Percentiles rank a stretch among this genome's conserved stretches.
These are phyloP conservation scores for Phyllachora maydis DNA, from an alignment of 2,329 filamentous ascomycete species.

Conservation along the genomic window DNA sequence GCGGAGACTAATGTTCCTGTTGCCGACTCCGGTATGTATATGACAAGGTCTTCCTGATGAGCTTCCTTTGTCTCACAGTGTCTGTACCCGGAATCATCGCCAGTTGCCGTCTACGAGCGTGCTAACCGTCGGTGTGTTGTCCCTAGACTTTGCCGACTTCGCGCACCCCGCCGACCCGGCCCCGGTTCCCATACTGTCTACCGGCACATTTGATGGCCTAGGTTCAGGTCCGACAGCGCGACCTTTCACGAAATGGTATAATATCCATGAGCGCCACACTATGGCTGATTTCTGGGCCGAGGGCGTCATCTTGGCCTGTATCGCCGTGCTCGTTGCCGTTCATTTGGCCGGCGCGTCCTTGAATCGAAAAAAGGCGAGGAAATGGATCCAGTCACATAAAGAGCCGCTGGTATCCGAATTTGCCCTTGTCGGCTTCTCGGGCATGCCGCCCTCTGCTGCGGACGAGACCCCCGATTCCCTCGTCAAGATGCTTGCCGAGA, in stretches of 20 bases:
- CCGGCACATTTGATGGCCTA: slow-evolving; percentile 22
- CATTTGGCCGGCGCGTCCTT: slow-evolving; percentile 64
- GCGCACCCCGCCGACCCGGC: slow-evolving; percentile 53
- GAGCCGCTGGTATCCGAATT: slow-evolving; percentile 62
- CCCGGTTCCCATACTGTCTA: slow-evolving; percentile 25
- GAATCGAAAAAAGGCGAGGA: slow-evolving; percentile 62
- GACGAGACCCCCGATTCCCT: slow-evolving; percentile 30
- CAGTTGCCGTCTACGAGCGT: no score
- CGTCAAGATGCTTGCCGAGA: slow-evolving; percentile 31
- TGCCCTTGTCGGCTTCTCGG: slow-evolving; percentile 63
- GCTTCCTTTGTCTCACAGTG: no score
- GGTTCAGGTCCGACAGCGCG: slow-evolving; percentile 24
- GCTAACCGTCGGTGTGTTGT: no score
- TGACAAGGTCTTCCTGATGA: no score
- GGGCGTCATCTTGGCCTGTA: slow-evolving; percentile 57
- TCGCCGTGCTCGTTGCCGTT: slow-evolving; percentile 53
- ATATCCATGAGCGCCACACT: slow-evolving; percentile 77
- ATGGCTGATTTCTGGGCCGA: slow-evolving; percentile 74
- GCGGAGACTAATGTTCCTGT: slow-evolving; percentile 24
- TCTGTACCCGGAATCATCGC: no score
- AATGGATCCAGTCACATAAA: slow-evolving; percentile 61
- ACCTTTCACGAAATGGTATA: slow-evolving; percentile 91
- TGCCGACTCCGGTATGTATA: slow-evolving; percentile 44
- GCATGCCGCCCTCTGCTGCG: slow-evolving; percentile 26
- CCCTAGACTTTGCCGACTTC: slow-evolving; percentile 89